phyloP scores from a whole-genome alignment of 1,284 basidiomycete genomes.

The Moniliophthora roreri region DNA sequence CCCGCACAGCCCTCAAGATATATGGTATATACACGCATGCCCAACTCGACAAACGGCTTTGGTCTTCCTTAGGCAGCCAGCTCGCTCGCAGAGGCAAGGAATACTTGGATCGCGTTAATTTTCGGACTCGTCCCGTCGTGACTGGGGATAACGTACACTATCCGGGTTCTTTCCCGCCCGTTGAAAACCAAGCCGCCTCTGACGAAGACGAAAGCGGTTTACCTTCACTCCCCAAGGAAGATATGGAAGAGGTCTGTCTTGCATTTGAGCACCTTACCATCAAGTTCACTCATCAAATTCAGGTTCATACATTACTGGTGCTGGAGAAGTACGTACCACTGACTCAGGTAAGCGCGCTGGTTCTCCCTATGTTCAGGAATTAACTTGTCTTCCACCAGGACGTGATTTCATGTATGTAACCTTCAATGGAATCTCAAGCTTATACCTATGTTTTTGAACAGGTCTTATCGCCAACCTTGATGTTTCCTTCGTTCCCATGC shows the following conservation, averaged over 20 bases:
- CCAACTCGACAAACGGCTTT: conserved; percentile 52
- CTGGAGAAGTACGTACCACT: conserved; percentile 66
- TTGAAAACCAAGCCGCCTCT: neutral
- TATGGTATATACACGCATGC: conserved; percentile 66
- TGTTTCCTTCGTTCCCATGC: conserved; percentile 46
- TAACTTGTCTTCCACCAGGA: conserved; percentile 34
- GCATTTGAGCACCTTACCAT: neutral
- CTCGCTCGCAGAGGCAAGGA: conserved; percentile 52
- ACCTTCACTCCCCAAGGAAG: neutral
- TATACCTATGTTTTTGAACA: conserved; percentile 14
- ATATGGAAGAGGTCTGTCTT: neutral
- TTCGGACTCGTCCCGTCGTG: neutral
- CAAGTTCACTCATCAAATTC: neutral
- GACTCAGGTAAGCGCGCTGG: conserved; percentile 45
- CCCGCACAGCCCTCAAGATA: conserved; percentile 46
- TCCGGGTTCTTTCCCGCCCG: neutral
- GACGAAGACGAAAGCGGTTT: neutral
- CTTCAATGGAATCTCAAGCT: neutral
- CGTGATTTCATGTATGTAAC: conserved; percentile 48
- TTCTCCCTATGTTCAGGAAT: conserved; percentile 2
- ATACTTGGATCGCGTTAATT: conserved; percentile 44
- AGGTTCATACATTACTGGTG: neutral
- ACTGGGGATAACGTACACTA: conserved; percentile 2
- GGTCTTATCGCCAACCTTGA: conserved; percentile 42
- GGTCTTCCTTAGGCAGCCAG: conserved; percentile 56